Percentiles rank a stretch among this genome's conserved stretches.
Conservation (phyloP, 2,329 filamentous ascomycete genomes). For the Arthroderma sp. region DNA sequence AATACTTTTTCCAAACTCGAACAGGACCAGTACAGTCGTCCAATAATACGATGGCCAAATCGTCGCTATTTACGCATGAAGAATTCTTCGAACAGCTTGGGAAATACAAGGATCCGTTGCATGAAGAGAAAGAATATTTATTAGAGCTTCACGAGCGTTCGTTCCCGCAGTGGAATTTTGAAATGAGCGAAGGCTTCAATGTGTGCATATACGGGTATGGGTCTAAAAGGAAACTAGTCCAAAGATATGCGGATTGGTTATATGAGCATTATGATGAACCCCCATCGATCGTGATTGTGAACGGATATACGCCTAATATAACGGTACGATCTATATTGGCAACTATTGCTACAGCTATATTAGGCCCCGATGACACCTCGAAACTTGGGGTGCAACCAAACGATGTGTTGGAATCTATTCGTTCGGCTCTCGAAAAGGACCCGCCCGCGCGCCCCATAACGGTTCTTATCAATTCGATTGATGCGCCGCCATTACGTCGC, state of each 20-base stretch:
- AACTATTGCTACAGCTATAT: constrained; percentile 54
- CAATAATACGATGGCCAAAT: constrained; percentile 64
- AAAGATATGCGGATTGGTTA: constrained; percentile 61
- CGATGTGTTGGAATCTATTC: constrained; percentile 56
- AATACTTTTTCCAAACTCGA: constrained; percentile 87
- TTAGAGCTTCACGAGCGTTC: constrained; percentile 64
- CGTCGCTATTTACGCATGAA: constrained; percentile 73
- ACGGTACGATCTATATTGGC: constrained; percentile 36
- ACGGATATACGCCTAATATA: constrained; percentile 55
- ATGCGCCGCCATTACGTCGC: constrained; percentile 64
- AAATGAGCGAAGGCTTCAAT: constrained; percentile 75
- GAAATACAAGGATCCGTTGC: constrained; percentile 56
- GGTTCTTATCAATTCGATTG: constrained; percentile 74
- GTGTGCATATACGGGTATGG: constrained; percentile 88
- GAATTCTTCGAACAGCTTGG: constrained; percentile 69
- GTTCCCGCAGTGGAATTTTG: constrained; percentile 87
- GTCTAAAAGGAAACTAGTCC: constrained; percentile 66
- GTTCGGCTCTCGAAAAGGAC: constrained; percentile 46
- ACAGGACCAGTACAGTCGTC: constrained; percentile 73
- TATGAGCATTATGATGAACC: constrained; percentile 35
- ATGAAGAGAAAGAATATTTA: constrained; percentile 57
- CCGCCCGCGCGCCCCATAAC: constrained; percentile 41
- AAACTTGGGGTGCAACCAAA: constrained; percentile 54
- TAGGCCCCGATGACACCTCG: constrained; percentile 29
- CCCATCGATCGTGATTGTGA: constrained; percentile 63